These are phyloP conservation scores for Nemophila menziesii DNA, from an alignment of 257 asterid species.

Conservation along the genomic window DNA sequence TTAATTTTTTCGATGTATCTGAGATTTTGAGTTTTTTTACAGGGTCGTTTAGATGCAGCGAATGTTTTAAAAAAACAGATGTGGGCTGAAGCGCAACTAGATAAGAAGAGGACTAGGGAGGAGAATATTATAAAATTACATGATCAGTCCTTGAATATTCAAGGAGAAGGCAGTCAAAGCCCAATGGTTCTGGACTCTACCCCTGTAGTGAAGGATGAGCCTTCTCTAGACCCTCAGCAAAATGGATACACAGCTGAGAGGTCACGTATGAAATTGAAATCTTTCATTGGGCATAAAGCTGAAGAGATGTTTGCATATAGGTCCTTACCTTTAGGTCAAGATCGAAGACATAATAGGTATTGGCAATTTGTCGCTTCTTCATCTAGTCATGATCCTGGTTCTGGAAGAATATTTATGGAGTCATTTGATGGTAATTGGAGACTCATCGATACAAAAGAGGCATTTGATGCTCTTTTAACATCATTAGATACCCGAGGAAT, in stretches of 20 bases:
- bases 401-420: conserved; percentile 85
- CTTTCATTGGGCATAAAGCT: conserved; percentile 80
- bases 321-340: conserved; percentile 95
- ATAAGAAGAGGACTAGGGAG: conserved; percentile 78
- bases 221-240: conserved; percentile 49
- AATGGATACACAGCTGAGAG: conserved; percentile 70
- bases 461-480: conserved; percentile 59
- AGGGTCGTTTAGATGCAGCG: conserved; percentile 96
- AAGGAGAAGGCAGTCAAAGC: conserved; percentile 53
- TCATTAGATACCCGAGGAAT: conserved; percentile 87
- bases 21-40: conserved; percentile 25
- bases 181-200: conserved; percentile 35
- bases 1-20: conserved; percentile 8
- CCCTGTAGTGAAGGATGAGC: conserved; percentile 37
- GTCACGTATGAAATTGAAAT: conserved; percentile 81
- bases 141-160: conserved; percentile 49
- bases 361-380: conserved; percentile 88
- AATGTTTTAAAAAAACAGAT: conserved; percentile 82
- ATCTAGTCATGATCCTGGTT: conserved; percentile 84
- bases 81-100: conserved; percentile 99
- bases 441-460: conserved; percentile 80
- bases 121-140: conserved; percentile 45
- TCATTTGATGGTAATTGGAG: conserved; percentile 67
- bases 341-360: conserved; percentile 91
- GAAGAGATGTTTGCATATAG: conserved; percentile 84